Percentiles rank a stretch among this genome's conserved stretches.
phyloP scores from a whole-genome alignment of 768 basidiomycete genomes.

The Flagelloscypha sp. region DNA sequence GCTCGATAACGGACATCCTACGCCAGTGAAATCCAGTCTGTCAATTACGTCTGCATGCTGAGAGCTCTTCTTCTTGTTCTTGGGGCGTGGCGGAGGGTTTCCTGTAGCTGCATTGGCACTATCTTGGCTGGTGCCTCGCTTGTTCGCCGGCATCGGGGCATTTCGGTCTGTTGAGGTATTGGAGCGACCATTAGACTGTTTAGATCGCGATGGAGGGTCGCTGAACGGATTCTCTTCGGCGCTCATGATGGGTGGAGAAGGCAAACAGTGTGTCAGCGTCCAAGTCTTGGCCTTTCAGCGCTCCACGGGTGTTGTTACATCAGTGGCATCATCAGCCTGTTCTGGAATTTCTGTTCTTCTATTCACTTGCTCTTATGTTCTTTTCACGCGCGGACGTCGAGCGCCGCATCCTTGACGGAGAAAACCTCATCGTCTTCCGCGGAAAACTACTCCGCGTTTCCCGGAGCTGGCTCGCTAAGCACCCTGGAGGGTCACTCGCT shows the following conservation, averaged over 20 bases:
- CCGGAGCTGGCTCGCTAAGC: conserved; percentile 67
- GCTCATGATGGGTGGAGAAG: conserved; percentile 15
- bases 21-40: conserved; percentile 78
- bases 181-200: conserved; percentile 25
- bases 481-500: conserved; percentile 85
- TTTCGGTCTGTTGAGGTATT: conserved; percentile 15
- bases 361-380: conserved; percentile 5
- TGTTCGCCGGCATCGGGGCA: too few species aligned
- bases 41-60: conserved; percentile 86
- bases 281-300: too few species aligned
- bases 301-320: too few species aligned
- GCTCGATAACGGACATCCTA: conserved; percentile 32
- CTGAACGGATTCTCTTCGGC: conserved; percentile 19
- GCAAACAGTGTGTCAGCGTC: too few species aligned
- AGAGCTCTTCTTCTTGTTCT: conserved; percentile 63
- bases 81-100: conserved; percentile 36
- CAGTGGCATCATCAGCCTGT: not conserved
- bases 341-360: not conserved
- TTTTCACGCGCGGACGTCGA: conserved; percentile 49
- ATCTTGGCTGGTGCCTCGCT: too few species aligned
- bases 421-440: conserved; percentile 67
- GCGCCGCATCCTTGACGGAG: conserved; percentile 63
- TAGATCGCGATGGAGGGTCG: conserved; percentile 37
- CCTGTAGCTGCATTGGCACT: conserved; percentile 28
- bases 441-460: conserved; percentile 59